Percentiles rank a stretch among this genome's conserved stretches.
Conservation (phyloP, 2,329 filamentous ascomycete genomes). For the Sarocladium oryzae region DNA sequence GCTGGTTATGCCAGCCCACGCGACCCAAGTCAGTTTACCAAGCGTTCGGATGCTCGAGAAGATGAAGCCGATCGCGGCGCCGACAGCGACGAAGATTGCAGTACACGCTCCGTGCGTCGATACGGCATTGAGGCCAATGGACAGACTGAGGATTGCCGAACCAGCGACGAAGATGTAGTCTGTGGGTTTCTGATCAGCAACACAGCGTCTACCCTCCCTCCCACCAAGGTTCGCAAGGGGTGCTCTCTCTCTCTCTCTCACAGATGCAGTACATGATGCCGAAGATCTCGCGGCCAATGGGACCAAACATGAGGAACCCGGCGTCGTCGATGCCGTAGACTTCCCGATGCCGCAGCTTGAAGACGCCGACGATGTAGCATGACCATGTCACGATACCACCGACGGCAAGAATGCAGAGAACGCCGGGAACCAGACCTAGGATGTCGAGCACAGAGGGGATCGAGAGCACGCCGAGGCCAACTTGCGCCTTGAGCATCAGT, state of each 20-base stretch:
- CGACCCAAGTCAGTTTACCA: slow-evolving; percentile 26
- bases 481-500: slow-evolving; percentile 40
- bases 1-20: slow-evolving; percentile 23
- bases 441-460: slow-evolving; percentile 38
- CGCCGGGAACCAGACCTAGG: slow-evolving; percentile 40
- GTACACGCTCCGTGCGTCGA: slow-evolving; percentile 33
- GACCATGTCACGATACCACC: slow-evolving; percentile 41
- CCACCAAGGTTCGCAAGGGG: too few species aligned
- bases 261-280: slow-evolving; percentile 28
- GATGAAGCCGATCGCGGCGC: slow-evolving; percentile 21
- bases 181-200: too few species aligned
- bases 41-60: slow-evolving; percentile 28
- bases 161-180: slow-evolving; percentile 23
- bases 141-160: slow-evolving; percentile 33
- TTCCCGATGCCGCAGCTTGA: slow-evolving; percentile 43
- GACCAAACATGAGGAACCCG: slow-evolving; percentile 41
- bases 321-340: slow-evolving; percentile 50
- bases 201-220: too few species aligned
- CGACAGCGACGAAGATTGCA: slow-evolving; percentile 31
- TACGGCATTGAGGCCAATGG: slow-evolving; percentile 33
- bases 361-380: slow-evolving; percentile 41
- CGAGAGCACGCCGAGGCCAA: slow-evolving; percentile 40
- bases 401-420: slow-evolving; percentile 34
- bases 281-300: slow-evolving; percentile 35
- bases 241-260: too few species aligned